These are phyloP conservation scores for Tolypocladium paradoxum DNA, from an alignment of 2,329 filamentous ascomycete species.

Conservation along the genomic window DNA sequence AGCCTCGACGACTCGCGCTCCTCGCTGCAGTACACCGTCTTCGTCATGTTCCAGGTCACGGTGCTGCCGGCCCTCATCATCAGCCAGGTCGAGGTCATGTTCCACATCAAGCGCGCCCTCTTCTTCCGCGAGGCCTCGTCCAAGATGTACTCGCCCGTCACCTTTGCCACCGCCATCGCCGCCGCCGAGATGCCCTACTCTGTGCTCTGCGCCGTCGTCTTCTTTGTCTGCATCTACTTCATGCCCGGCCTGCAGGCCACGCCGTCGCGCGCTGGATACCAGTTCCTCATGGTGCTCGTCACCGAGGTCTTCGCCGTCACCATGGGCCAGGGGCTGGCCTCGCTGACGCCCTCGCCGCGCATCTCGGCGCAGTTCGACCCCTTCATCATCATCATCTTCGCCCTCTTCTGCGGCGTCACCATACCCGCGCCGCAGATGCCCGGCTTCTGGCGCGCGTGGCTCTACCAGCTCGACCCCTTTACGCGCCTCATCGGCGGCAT, in stretches of 20 bases:
- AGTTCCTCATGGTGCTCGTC: constrained; percentile 75
- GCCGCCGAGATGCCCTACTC: constrained; percentile 78
- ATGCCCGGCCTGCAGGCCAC: constrained; percentile 62
- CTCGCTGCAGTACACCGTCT: constrained; percentile 75
- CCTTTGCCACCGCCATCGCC: constrained; percentile 70
- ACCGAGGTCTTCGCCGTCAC: constrained; percentile 80
- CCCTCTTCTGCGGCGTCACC: constrained; percentile 79
- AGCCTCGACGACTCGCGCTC: constrained; percentile 65
- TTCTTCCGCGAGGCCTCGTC: constrained; percentile 79
- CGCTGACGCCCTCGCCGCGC: constrained; percentile 67
- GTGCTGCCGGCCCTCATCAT: constrained; percentile 77
- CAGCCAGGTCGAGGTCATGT: constrained; percentile 71
- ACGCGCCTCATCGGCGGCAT: constrained; percentile 73
- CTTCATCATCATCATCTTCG: constrained; percentile 71
- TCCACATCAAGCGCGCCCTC: constrained; percentile 66
- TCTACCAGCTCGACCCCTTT: constrained; percentile 76
- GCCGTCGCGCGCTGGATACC: constrained; percentile 63
- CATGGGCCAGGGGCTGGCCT: constrained; percentile 64
- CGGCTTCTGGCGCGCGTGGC: constrained; percentile 66
- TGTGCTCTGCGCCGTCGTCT: constrained; percentile 65
- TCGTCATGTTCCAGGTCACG: constrained; percentile 83
- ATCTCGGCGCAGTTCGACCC: constrained; percentile 74
- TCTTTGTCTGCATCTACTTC: constrained; percentile 79
- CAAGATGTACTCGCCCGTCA: constrained; percentile 76
- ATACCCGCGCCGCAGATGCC: constrained; percentile 72